Evolutionary conservation across 1,139 yeast species (phyloP).

Genomic region (Geotrichum australiense): DNA sequence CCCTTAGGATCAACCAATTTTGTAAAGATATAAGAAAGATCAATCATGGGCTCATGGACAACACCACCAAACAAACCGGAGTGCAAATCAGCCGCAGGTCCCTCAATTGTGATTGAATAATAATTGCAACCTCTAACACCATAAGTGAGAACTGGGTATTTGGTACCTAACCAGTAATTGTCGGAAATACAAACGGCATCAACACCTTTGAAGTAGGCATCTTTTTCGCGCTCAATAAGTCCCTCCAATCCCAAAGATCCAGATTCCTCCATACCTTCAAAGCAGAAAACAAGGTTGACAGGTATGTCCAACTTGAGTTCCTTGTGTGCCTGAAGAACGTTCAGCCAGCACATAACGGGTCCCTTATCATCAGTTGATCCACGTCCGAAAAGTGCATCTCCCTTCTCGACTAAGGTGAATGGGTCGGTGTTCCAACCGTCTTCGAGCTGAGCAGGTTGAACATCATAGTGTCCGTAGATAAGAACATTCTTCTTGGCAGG

Average conservation of each 20-base stretch:
- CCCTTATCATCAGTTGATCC: conserved; percentile 98
- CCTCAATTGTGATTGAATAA: conserved; percentile 72
- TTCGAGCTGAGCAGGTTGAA: conserved; percentile 86
- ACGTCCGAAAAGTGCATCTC: conserved; percentile 73
- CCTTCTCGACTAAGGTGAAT: conserved; percentile 58
- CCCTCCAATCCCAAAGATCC: conserved; percentile 90
- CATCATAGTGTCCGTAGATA: conserved; percentile 95
- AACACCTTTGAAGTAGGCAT: conserved; percentile 71
- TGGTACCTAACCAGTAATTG: conserved; percentile 97
- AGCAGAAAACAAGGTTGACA: conserved; percentile 84
- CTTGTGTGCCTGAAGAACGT: conserved; percentile 82
- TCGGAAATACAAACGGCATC: conserved; percentile 95
- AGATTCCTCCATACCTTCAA: conserved; percentile 99
- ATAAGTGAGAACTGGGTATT: conserved; percentile 92
- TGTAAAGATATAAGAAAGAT: conserved; percentile 68
- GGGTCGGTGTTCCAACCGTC: conserved; percentile 98
- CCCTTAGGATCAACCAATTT: conserved; percentile 70
- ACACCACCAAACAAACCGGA: conserved; percentile 97
- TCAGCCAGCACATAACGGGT: conserved; percentile 96
- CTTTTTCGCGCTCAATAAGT: conserved; percentile 72
- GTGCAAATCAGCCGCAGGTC: conserved; percentile 96
- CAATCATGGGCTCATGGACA: conserved; percentile 96
- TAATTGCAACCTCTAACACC: conserved; percentile 97
- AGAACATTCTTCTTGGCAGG: conserved; percentile 77
- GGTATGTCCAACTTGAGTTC: conserved; percentile 84